Percentiles rank a stretch among this genome's conserved stretches.
phyloP scores from a whole-genome alignment of 176 grass and related monocot species.

The Zoysia japonica region DNA sequence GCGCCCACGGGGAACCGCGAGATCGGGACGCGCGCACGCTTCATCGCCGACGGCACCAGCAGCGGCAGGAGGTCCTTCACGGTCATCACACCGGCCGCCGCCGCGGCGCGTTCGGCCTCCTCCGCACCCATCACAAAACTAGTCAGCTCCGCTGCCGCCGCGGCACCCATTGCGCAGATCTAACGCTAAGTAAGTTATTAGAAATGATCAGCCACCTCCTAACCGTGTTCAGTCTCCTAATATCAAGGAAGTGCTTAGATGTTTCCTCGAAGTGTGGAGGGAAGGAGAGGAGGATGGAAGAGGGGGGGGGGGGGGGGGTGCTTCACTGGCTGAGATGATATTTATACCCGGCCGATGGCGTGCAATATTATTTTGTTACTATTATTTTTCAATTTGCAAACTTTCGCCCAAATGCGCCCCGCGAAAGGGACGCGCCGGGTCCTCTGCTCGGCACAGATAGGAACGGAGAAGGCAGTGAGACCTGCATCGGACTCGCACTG shows the following conservation, averaged over 20 bases:
- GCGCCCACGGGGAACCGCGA: conserved; percentile 77
- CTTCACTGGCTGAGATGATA: conserved; percentile 27
- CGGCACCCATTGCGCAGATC: conserved; percentile 67
- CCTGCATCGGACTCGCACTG: conserved; percentile 52
- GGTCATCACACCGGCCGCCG: conserved; percentile 43
- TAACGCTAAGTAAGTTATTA: conserved; percentile 9
- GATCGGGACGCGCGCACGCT: conserved; percentile 58
- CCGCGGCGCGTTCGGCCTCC: conserved; percentile 58
- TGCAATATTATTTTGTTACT: neutral
- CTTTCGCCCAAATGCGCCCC: conserved; percentile 20
- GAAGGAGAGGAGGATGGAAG: conserved; percentile 13
- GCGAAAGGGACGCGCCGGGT: conserved; percentile 20
- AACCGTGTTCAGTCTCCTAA: conserved; percentile 13
- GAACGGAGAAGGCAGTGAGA: conserved; percentile 24
- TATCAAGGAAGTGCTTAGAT: conserved; percentile 5
- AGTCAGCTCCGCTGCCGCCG: conserved; percentile 39
- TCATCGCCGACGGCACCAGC: conserved; percentile 70
- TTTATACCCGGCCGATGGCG: conserved; percentile 55
- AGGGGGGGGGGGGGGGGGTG: neutral
- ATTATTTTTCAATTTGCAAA: neutral
- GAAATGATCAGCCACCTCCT: neutral
- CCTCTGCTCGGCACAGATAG: neutral
- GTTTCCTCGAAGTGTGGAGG: conserved; percentile 60
- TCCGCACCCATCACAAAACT: conserved; percentile 79
- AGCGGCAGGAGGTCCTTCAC: conserved; percentile 79